These are phyloP conservation scores for Pichia californica DNA, from an alignment of 805 yeast species.

Conservation along the genomic window DNA sequence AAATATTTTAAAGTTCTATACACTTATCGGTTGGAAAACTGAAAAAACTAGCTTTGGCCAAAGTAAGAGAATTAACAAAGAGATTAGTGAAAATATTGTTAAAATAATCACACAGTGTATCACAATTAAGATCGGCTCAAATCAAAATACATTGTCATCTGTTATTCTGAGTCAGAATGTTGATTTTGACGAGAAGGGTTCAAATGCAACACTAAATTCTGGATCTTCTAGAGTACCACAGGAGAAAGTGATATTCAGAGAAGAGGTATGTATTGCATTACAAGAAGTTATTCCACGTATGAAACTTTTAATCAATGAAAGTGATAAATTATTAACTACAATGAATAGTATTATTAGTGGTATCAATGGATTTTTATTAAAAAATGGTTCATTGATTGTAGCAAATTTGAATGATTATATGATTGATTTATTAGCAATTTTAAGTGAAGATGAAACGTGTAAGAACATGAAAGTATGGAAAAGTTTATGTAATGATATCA, in stretches of 20 bases:
- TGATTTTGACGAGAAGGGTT: not conserved
- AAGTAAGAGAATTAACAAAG: constrained; percentile 52
- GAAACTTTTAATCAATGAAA: constrained; percentile 42
- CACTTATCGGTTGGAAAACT: constrained; percentile 49
- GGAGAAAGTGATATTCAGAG: constrained; percentile 29
- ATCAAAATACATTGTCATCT: constrained; percentile 10
- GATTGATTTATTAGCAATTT: constrained; percentile 36
- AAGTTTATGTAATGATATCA: constrained; percentile 51
- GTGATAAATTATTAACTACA: constrained; percentile 50
- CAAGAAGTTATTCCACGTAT: constrained; percentile 32
- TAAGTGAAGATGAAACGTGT: constrained; percentile 30
- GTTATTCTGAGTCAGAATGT: not conserved
- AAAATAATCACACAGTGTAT: constrained; percentile 21
- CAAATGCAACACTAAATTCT: too few species aligned
- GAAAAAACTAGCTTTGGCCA: constrained; percentile 56
- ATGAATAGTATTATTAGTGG: constrained; percentile 49
- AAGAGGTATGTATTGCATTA: constrained; percentile 40
- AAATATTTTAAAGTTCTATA: constrained; percentile 45
- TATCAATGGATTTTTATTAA: constrained; percentile 49
- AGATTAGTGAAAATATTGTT: constrained; percentile 28
- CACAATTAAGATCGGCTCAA: constrained; percentile 19
- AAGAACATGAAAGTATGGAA: constrained; percentile 55
- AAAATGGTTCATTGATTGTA: constrained; percentile 28
- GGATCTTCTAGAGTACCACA: too few species aligned
- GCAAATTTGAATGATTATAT: constrained; percentile 31